Base-by-base conservation (phyloP, 257 asterid genomes). In the Solanum sejunctum region DNA sequence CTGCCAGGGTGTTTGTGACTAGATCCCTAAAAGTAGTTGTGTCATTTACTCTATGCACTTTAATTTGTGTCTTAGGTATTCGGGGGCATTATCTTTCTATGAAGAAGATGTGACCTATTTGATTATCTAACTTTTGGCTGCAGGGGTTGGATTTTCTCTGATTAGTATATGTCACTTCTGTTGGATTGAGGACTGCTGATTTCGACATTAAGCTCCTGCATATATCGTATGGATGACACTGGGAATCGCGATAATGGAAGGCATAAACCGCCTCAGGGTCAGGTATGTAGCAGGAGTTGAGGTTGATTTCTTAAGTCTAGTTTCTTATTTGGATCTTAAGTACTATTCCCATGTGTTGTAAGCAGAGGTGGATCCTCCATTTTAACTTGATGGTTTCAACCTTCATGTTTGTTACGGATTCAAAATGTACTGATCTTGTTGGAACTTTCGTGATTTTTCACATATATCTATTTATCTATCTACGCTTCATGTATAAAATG, bases 191-290 rank as follows among this genome's bases (percentile, higher is more conserved):
- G 82, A 21, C 86, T 84, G 66, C 58, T 83, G 52, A 39, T 64
- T 47, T 71, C 49, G 85, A 75, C 86, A 81, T 57, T 69, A 84
- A 71, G 52, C 10, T 57, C 49, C 90, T 45, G 49, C 85, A 77
- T 81, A 77, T 86, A 84, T 75, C 78, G 32, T 86, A 94, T 94
- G 98, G 98, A 95, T 84, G 97, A 94, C 84, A 87, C 90, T 52
- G 95, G 94, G 83, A 95, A 93, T 88, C 93, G 95, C 55, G 99
- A 94, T 86, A 93, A 94, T 87, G 98, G 98, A 70, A 92, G 98
- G 87, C 94, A 92, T 56, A 95, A 95, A 90, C 92, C 90, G 80
- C 95, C 97, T 66, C 98, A 92, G 92, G 91, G 97, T 63, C 98
- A 93, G 97, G 99, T 94, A 90, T 66, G 47, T 57, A 16, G 39